These are phyloP conservation scores for Aeminium ludgeri DNA, from an alignment of 495 filamentous ascomycete genomes.

Conservation along the genomic window DNA sequence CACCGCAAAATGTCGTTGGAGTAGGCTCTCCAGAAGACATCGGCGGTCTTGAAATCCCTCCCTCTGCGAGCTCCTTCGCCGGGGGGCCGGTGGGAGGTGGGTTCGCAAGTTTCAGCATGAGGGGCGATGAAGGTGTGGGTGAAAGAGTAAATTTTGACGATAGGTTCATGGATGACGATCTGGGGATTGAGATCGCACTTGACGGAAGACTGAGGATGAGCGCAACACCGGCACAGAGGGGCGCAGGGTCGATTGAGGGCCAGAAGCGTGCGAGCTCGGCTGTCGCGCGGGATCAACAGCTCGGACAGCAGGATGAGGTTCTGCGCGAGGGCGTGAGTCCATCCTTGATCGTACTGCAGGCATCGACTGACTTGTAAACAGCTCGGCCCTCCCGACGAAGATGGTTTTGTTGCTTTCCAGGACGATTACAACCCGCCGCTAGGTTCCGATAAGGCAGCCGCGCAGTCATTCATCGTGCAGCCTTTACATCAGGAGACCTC, in stretches of 20 bases:
- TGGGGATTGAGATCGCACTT: conserved; percentile 42
- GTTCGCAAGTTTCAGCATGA: conserved; percentile 21
- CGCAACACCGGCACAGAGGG: conserved; percentile 3
- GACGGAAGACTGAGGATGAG: conserved; percentile 37
- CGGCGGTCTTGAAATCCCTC: conserved; percentile 19
- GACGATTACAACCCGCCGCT: conserved; percentile 12
- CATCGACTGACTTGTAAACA: no score
- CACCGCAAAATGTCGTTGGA: conserved; percentile 18
- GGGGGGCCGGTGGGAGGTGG: conserved; percentile 19
- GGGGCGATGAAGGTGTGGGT: no score
- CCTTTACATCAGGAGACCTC: conserved; percentile 10
- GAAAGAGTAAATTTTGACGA: no score
- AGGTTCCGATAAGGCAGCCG: background rate
- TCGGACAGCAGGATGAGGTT: no score
- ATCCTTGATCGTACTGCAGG: no score
- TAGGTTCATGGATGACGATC: conserved; percentile 44
- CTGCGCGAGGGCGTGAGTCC: no score
- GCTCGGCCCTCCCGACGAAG: no score
- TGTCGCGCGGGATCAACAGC: conserved; percentile 3
- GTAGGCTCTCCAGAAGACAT: conserved; percentile 22
- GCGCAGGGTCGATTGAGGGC: background rate
- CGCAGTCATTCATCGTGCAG: background rate
- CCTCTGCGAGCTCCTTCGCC: conserved; percentile 10
- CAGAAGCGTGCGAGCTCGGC: background rate
- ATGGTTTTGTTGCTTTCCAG: conserved; percentile 8